Conservation (phyloP, 2,329 filamentous ascomycete species). For the Raffaelea ambrosiae region DNA sequence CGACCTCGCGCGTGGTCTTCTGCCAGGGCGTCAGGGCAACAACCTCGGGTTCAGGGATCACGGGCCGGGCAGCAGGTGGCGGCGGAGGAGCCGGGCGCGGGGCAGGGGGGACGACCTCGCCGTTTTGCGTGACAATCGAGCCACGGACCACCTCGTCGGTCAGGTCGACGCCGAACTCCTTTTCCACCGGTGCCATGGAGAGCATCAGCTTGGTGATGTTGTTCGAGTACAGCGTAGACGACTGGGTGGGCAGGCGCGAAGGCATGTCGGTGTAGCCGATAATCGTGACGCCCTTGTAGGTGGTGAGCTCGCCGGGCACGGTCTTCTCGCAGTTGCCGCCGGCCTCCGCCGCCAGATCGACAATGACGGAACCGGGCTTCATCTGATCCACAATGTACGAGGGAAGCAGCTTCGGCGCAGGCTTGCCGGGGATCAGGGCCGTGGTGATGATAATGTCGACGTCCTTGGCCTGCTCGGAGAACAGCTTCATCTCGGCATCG, state of each 20-base stretch:
- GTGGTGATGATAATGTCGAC: constrained; percentile 92
- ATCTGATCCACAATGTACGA: constrained; percentile 73
- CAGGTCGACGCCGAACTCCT: constrained; percentile 71
- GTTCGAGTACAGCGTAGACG: constrained; percentile 85
- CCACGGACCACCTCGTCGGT: constrained; percentile 80
- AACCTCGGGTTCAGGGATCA: constrained; percentile 46
- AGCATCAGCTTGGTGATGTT: constrained; percentile 86
- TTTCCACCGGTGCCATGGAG: constrained; percentile 70
- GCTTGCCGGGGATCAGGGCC: constrained; percentile 78
- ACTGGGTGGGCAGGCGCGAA: constrained; percentile 78
- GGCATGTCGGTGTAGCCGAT: constrained; percentile 88
- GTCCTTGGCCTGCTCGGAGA: constrained; percentile 77
- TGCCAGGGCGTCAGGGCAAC: constrained; percentile 75
- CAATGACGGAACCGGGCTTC: constrained; percentile 83
- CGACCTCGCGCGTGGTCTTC: constrained; percentile 67
- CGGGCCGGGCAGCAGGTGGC: constrained; percentile 42
- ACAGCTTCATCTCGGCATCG: constrained; percentile 86
- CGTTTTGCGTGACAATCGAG: constrained; percentile 72
- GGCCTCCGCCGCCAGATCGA: constrained; percentile 80
- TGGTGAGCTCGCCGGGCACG: constrained; percentile 59
- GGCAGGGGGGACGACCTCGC: constrained; percentile 65
- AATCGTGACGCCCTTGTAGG: constrained; percentile 71
- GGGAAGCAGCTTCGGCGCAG: constrained; percentile 76
- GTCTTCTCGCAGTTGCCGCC: constrained; percentile 85
- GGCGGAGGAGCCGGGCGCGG: constrained; percentile 58